Evolutionary conservation across 2,329 filamentous ascomycete species (phyloP).

Genomic region (Aspergillus terreus): DNA sequence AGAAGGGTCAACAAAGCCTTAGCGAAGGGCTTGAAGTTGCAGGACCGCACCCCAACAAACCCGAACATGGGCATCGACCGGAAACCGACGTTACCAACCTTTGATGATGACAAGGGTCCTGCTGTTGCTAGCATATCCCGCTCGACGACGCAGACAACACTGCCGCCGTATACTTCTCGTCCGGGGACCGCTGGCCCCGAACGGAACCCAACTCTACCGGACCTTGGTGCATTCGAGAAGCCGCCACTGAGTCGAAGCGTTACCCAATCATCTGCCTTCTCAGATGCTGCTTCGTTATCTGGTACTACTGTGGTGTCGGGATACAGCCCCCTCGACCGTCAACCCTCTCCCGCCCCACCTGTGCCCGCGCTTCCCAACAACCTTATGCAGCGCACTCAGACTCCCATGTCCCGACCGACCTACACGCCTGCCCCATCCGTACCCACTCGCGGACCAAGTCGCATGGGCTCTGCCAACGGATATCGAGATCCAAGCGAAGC

Average conservation of each 20-base stretch:
- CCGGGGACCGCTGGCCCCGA: slow-evolving; percentile 49
- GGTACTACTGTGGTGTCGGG: slow-evolving; percentile 27
- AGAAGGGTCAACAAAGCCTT: slow-evolving; percentile 85
- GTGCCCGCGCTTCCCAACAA: slow-evolving; percentile 28
- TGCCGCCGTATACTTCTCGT: slow-evolving; percentile 61
- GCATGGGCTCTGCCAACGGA: slow-evolving; percentile 8
- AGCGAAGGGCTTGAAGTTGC: slow-evolving; percentile 64
- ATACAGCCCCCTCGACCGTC: slow-evolving; percentile 34
- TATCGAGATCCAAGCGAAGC: slow-evolving; percentile 4
- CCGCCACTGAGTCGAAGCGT: slow-evolving; percentile 39
- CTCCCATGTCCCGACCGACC: slow-evolving; percentile 12
- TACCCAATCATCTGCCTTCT: slow-evolving; percentile 49
- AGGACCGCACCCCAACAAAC: slow-evolving; percentile 51
- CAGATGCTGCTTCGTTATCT: slow-evolving; percentile 49
- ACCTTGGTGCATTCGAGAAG: slow-evolving; percentile 36
- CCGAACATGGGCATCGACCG: slow-evolving; percentile 26
- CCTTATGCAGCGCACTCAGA: slow-evolving; percentile 16
- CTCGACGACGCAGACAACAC: slow-evolving; percentile 56
- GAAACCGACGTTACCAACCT: slow-evolving; percentile 59
- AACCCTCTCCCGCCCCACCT: slow-evolving; percentile 25
- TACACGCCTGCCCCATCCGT: slow-evolving; percentile 14
- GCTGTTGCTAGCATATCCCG: slow-evolving; percentile 28
- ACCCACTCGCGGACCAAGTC: slow-evolving; percentile 18
- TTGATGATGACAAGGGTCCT: slow-evolving; percentile 45
- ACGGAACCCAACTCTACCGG: slow-evolving; percentile 38